These are phyloP conservation scores for Myxozyma kluyveri DNA, from an alignment of 805 yeast genomes.

Conservation along the genomic window DNA sequence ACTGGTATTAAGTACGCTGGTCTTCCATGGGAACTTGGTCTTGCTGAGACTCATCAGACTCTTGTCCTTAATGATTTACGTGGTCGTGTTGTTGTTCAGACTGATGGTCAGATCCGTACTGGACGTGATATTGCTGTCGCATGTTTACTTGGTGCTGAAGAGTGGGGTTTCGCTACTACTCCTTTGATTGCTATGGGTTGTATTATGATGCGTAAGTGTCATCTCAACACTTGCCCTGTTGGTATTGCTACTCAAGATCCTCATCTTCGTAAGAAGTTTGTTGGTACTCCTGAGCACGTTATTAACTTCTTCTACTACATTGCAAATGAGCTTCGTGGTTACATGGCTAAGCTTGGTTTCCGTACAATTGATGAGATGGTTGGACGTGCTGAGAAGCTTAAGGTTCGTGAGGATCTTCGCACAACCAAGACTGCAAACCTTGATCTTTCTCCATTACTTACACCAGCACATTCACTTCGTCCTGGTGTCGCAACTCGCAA, in stretches of 20 bases:
- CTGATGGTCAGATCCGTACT: constrained; percentile 97
- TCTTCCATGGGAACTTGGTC: constrained; percentile 97
- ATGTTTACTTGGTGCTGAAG: constrained; percentile 94
- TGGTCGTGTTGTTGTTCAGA: constrained; percentile 92
- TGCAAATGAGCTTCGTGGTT: constrained; percentile 84
- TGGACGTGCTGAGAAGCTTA: constrained; percentile 90
- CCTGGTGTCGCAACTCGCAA: constrained; percentile 95
- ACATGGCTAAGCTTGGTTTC: constrained; percentile 94
- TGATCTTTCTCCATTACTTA: constrained; percentile 87
- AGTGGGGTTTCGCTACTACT: constrained; percentile 97
- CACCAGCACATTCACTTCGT: constrained; percentile 94
- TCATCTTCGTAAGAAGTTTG: constrained; percentile 81
- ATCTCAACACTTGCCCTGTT: constrained; percentile 91
- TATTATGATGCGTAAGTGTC: constrained; percentile 94
- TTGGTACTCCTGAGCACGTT: constrained; percentile 97
- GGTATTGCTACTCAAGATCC: constrained; percentile 99
- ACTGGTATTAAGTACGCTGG: constrained; percentile 97
- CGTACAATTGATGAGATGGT: constrained; percentile 97
- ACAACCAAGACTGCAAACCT: constrained; percentile 87
- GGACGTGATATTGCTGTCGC: constrained; percentile 98
- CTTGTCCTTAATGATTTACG: constrained; percentile 91
- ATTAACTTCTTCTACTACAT: constrained; percentile 95
- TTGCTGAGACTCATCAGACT: constrained; percentile 98
- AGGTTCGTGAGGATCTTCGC: constrained; percentile 78
- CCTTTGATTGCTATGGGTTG: constrained; percentile 98